These are phyloP conservation scores for Xylaria sp. DNA, from an alignment of 2,329 filamentous ascomycete species.

Conservation along the genomic window DNA sequence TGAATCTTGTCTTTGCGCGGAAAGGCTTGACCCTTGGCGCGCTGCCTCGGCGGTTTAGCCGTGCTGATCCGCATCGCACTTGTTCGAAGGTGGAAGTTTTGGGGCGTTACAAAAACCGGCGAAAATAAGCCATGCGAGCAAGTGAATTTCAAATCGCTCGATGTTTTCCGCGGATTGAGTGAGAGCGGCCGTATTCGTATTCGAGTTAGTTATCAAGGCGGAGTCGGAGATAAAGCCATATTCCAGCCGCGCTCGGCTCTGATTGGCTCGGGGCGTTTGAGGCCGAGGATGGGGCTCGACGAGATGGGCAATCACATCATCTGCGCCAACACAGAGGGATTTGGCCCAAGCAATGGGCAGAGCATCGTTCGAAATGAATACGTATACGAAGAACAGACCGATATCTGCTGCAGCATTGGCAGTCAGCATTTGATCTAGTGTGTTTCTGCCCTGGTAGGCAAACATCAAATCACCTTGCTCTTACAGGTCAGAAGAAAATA, in stretches of 20 bases:
- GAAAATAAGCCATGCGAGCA: not conserved
- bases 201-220: conserved; percentile 22
- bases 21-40: no score
- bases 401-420: not conserved
- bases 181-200: conserved; percentile 23
- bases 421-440: not conserved
- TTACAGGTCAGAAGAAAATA: not conserved
- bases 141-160: not conserved
- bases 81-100: no score
- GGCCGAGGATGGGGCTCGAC: not conserved
- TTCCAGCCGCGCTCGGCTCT: not conserved
- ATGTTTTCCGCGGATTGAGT: not conserved
- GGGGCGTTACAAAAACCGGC: no score
- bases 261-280: conserved; percentile 18
- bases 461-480: conserved; percentile 3
- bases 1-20: no score
- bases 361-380: conserved; percentile 16
- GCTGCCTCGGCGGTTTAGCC: no score
- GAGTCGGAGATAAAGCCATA: conserved; percentile 19
- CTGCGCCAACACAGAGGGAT: not conserved
- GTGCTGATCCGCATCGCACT: no score
- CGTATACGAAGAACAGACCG: not conserved
- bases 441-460: not conserved
- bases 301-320: conserved; percentile 20
- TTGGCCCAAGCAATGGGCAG: conserved; percentile 13